Percentiles rank a stretch among this genome's conserved stretches.
phyloP scores from a whole-genome alignment of 768 basidiomycete species.

The Tephrocybe sp. region DNA sequence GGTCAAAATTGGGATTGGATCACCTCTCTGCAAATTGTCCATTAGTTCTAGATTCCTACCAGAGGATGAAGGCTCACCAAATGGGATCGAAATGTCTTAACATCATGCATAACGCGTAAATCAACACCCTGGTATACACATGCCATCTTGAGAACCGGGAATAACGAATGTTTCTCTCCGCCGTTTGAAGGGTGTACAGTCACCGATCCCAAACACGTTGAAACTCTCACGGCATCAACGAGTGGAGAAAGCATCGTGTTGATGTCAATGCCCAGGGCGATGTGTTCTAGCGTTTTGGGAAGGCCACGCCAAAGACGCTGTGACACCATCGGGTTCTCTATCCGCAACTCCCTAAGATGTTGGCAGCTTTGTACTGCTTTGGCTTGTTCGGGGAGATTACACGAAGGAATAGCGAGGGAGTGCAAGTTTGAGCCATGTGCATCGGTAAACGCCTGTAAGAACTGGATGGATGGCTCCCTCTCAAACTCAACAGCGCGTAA shows the following conservation, averaged over 20 bases:
- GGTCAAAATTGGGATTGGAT: conserved; percentile 11
- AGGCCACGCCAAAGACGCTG: conserved; percentile 45
- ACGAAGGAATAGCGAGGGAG: conserved; percentile 58
- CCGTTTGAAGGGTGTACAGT: conserved; percentile 55
- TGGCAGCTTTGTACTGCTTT: conserved; percentile 44
- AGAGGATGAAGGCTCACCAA: conserved; percentile 36
- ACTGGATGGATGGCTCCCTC: conserved; percentile 52
- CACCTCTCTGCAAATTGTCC: conserved; percentile 17
- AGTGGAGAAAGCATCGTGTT: conserved; percentile 54
- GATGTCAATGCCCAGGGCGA: conserved; percentile 60
- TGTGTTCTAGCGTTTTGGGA: conserved; percentile 46
- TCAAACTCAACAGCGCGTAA: conserved; percentile 56
- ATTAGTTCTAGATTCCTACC: neutral
- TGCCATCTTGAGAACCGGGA: conserved; percentile 55
- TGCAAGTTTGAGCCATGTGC: conserved; percentile 47
- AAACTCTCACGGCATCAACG: conserved; percentile 49
- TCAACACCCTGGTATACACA: conserved; percentile 64
- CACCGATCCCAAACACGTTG: conserved; percentile 21
- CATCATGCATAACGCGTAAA: conserved; percentile 47
- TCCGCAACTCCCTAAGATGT: conserved; percentile 50
- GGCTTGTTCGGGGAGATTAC: conserved; percentile 45
- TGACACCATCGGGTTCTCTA: conserved; percentile 52
- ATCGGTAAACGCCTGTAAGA: conserved; percentile 54
- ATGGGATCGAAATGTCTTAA: conserved; percentile 50
- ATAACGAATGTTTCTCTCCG: conserved; percentile 46